A percentile compares a stretch with the other conserved stretches of the same genome.
Evolutionary conservation across 75 land plant species (phyloP).

Genomic region (Selaginella moellendorffii): DNA sequence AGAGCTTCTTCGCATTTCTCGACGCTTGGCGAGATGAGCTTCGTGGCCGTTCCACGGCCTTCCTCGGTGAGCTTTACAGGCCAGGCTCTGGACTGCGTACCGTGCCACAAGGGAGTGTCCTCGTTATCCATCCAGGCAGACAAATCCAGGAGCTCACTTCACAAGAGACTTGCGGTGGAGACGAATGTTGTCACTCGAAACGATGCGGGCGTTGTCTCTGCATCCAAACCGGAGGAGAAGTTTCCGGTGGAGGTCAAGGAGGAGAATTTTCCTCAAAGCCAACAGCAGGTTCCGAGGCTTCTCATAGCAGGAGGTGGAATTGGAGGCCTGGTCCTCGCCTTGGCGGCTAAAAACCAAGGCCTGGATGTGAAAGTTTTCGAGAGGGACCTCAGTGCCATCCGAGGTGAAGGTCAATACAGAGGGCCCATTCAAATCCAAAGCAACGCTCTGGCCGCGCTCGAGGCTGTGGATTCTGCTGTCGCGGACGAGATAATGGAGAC

Average conservation of each 20-base stretch:
- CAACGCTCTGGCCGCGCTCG: constrained; percentile 85
- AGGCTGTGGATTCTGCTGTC: constrained; percentile 66
- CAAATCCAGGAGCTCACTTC: too few relatives aligned
- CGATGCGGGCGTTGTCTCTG: too few relatives aligned
- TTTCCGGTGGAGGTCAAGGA: neutral
- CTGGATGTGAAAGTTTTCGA: constrained; percentile 82
- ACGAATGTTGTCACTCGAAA: neutral
- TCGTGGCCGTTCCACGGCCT: too few relatives aligned
- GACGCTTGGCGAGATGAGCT: too few relatives aligned
- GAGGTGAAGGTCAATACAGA: constrained; percentile 90
- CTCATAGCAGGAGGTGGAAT: constrained; percentile 86
- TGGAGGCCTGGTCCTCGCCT: constrained; percentile 80
- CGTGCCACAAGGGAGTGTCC: too few relatives aligned
- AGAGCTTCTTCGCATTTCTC: too few relatives aligned
- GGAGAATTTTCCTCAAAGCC: neutral
- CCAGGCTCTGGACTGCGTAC: too few relatives aligned
- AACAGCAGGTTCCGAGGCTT: constrained; percentile 16
- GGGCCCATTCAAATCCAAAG: constrained; percentile 97
- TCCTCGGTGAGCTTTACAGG: too few relatives aligned
- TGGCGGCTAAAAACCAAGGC: constrained; percentile 72
- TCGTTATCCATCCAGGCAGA: too few relatives aligned
- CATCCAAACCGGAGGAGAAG: neutral
- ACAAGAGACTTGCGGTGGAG: neutral
- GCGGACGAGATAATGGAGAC: constrained; percentile 69
- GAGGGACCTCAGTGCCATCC: constrained; percentile 73